Conservation (phyloP, 495 filamentous ascomycete species). For the Jackrogersella minutella region DNA sequence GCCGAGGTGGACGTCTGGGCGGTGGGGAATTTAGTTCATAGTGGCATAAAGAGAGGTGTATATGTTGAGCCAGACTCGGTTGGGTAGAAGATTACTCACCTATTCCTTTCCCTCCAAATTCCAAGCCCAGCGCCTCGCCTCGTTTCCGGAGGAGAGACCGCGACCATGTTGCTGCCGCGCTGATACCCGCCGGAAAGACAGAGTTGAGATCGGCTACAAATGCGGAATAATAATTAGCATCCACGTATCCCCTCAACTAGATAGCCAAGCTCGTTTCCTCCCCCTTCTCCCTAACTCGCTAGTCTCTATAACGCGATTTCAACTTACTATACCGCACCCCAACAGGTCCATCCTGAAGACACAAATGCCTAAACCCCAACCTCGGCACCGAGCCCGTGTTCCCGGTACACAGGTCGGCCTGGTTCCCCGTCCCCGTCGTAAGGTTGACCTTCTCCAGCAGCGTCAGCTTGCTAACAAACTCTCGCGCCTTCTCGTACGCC, state of each 20-base stretch:
- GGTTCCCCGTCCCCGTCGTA: slow-evolving; percentile 79
- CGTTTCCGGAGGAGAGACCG: slow-evolving; percentile 66
- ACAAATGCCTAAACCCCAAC: slow-evolving; percentile 57
- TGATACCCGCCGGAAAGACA: slow-evolving; percentile 78
- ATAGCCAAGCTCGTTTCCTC: neutral
- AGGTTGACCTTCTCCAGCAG: slow-evolving; percentile 83
- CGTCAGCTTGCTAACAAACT: slow-evolving; percentile 76
- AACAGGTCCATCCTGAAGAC: slow-evolving; percentile 59
- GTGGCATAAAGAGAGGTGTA: neutral
- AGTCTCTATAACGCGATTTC: neutral
- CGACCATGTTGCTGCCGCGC: slow-evolving; percentile 77
- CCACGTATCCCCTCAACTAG: neutral
- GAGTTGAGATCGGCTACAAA: slow-evolving; percentile 63
- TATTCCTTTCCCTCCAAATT: slow-evolving; percentile 70
- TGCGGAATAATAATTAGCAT: slow-evolving; percentile 1
- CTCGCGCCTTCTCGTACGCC: slow-evolving; percentile 78
- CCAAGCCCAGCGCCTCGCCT: slow-evolving; percentile 64
- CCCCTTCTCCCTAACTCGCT: neutral
- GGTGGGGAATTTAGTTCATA: slow-evolving; percentile 33
- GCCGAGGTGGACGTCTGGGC: slow-evolving; percentile 57
- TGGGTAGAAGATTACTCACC: slow-evolving; percentile 45
- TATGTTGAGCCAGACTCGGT: neutral
- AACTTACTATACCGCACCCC: slow-evolving; percentile 54
- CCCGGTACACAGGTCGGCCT: slow-evolving; percentile 76
- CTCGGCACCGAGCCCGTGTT: slow-evolving; percentile 65